Percentiles rank a stretch among this genome's conserved stretches.
These are phyloP conservation scores for Nemania sp. DNA, from an alignment of 2,329 filamentous ascomycete species.

Conservation along the genomic window DNA sequence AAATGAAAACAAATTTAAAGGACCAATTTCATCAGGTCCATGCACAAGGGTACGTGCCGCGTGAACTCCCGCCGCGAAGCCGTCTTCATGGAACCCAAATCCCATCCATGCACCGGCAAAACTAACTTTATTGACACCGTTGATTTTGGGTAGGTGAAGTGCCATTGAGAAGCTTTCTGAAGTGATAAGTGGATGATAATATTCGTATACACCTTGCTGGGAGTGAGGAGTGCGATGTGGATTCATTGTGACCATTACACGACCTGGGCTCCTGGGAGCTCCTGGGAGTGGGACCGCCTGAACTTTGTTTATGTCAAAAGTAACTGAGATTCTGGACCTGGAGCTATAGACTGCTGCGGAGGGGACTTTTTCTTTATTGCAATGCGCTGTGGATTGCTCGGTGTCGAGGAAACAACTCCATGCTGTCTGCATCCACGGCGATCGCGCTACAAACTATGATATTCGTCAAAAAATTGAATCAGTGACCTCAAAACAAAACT, in stretches of 20 bases:
- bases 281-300: background rate
- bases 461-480: no score
- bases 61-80: background rate
- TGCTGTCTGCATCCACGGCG: background rate
- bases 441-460: background rate
- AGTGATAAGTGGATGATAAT: background rate
- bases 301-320: background rate
- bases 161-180: background rate
- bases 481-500: no score
- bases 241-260: background rate
- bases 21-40: background rate
- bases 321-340: background rate
- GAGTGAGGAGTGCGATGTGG: background rate
- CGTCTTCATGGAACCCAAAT: background rate
- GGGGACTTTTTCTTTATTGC: background rate
- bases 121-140: background rate
- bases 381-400: no score
- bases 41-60: background rate
- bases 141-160: background rate
- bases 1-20: background rate
- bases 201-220: background rate
- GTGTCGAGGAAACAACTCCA: background rate
- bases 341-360: no score
- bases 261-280: background rate
- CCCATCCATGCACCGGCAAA: slow-evolving; percentile 1